phyloP scores from a whole-genome alignment of 768 basidiomycete species.

The Suillus decipiens region DNA sequence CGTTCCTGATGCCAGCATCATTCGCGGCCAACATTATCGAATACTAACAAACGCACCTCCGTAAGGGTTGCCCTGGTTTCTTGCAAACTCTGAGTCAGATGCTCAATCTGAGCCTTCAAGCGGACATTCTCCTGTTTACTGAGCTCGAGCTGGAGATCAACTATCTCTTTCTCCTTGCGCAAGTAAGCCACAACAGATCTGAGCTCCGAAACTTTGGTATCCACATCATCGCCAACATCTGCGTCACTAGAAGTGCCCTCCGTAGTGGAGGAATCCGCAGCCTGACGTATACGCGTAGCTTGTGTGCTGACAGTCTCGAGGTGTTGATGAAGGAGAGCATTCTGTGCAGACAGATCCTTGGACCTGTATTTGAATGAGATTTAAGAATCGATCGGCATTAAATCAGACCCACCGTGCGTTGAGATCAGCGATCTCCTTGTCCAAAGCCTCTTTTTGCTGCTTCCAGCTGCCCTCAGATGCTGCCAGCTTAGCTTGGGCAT shows the following conservation, averaged over 20 bases:
- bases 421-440: conserved; percentile 76
- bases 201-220: conserved; percentile 69
- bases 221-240: conserved; percentile 51
- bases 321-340: conserved; percentile 76
- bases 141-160: conserved; percentile 84
- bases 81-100: conserved; percentile 66
- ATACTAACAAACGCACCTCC: conserved; percentile 47
- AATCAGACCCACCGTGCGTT: conserved; percentile 55
- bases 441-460: conserved; percentile 72
- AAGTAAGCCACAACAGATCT: conserved; percentile 80
- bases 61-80: conserved; percentile 71
- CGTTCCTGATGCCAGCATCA: conserved; percentile 58
- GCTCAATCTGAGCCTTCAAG: conserved; percentile 74
- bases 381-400: not conserved
- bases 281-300: conserved; percentile 76
- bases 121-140: conserved; percentile 75
- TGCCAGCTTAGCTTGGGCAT: conserved; percentile 69
- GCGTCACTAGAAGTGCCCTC: conserved; percentile 41
- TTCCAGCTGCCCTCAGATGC: conserved; percentile 80
- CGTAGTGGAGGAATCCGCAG: conserved; percentile 52
- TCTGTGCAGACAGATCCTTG: conserved; percentile 76
- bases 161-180: conserved; percentile 90
- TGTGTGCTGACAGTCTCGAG: conserved; percentile 83
- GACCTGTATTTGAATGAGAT: conserved; percentile 42
- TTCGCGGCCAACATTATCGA: conserved; percentile 1